Base-by-base conservation (phyloP, 2,329 filamentous ascomycete genomes). In the Colletotrichum tofieldiae region DNA sequence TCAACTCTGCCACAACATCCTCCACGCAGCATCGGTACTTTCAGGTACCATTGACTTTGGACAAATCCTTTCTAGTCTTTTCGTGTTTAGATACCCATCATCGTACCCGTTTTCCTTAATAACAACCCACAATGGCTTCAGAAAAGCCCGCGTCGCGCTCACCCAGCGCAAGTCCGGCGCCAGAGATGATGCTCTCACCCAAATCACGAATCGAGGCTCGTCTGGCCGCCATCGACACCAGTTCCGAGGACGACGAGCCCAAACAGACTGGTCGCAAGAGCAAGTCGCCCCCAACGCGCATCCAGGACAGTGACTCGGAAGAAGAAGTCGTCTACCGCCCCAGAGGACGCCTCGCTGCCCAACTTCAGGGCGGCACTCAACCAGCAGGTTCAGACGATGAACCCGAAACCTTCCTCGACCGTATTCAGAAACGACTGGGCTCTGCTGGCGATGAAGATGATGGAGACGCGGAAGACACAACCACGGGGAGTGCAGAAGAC, bases 291-390 rank as follows among this genome's bases (percentile, higher is more conserved):
- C 66, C 43, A 64, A 56, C 20, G 63, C 59, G 12, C 32, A 65
- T 32, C 35, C 41, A 52, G 1, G 52, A 45, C 52, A 59, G 47
- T 37, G 12, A 67, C 71, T 78, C 77, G 2, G 79, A 79, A 54
- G 78, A 80, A 9, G 80, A 79, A 51, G 61, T 79, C 75, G 52
- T 71, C 16, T 62, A 87, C 3, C 84, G 85, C 55, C 92, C 92
- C 0, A 87, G 88, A 66, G 92, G 92, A 32, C 88, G 89, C 64
- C 84, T 94, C 75, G 92, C 92, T 16, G 87, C 92, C 20, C 86
- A 90, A 63, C 90, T 94, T 87, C 86, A 88, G 73, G 86, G 79
- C 52, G 75, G 73, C 41, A 67, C 72, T 29, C 59, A 75, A 47
- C 78, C 75, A 11, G 75, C 75, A n/a, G 63, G 32, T 32, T 76